Evolutionary conservation across 306 rosid genomes (phyloP).

Genomic region (Albizia julibrissin): DNA sequence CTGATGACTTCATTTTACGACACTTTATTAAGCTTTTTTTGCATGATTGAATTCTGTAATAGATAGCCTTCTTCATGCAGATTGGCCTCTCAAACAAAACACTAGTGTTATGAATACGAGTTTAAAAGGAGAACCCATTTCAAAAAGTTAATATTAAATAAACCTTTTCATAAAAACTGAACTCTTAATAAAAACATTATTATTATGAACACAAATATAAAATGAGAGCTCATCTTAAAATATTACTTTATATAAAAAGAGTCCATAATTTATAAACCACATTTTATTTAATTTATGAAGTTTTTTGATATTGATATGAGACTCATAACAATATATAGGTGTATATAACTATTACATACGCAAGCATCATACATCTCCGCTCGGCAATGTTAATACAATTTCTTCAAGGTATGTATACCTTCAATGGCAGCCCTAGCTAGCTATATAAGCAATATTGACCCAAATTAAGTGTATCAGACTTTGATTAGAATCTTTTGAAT

Average conservation of each 20-base stretch:
- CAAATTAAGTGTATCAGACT: background rate
- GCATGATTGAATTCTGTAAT: too few species aligned
- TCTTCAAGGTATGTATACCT: background rate
- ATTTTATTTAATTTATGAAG: too few species aligned
- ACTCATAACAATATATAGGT: background rate
- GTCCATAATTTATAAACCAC: too few species aligned
- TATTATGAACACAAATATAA: background rate
- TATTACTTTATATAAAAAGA: too few species aligned
- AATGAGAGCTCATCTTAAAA: background rate
- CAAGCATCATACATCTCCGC: background rate
- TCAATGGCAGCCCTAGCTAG: background rate
- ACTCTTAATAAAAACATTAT: too few species aligned
- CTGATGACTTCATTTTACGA: too few species aligned
- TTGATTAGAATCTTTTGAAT: background rate
- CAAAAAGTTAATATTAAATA: too few species aligned
- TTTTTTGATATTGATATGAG: too few species aligned
- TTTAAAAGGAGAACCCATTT: background rate
- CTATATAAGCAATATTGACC: background rate
- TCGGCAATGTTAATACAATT: background rate
- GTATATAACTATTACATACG: background rate
- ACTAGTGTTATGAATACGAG: too few species aligned
- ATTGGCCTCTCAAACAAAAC: background rate
- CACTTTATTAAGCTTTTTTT: too few species aligned
- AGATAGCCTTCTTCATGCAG: too few species aligned
- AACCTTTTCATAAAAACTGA: too few species aligned